Evolutionary conservation across 345 rosid genomes (phyloP).

Genomic region (Camelina hispida): DNA sequence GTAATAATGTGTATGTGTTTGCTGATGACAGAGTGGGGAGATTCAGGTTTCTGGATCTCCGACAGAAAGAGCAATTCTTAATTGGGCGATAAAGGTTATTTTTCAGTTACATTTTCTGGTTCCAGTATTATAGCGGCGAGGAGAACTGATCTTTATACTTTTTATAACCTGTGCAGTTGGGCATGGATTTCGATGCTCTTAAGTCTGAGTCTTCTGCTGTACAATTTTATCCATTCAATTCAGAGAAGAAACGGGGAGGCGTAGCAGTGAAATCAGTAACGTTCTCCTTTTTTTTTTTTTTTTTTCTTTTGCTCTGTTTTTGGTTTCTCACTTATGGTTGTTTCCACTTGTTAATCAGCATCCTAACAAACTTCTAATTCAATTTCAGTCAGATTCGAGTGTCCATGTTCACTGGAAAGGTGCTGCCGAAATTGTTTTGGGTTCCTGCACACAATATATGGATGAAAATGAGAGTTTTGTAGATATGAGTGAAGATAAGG

Average conservation of each 20-base stretch:
- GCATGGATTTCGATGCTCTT: conserved; percentile 77
- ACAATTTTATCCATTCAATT: conserved; percentile 89
- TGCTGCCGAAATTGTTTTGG: conserved; percentile 93
- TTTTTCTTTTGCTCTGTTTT: conserved; percentile 16
- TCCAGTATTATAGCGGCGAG: neutral
- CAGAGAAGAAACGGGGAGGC: conserved; percentile 89
- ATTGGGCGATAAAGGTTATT: conserved; percentile 78
- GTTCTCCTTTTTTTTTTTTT: neutral
- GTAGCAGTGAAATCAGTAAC: conserved; percentile 72
- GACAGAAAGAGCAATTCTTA: conserved; percentile 90
- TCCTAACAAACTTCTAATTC: conserved; percentile 1
- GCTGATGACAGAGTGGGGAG: conserved; percentile 63
- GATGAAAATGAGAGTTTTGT: conserved; percentile 57
- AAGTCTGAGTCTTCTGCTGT: conserved; percentile 66
- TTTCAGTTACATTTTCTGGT: conserved; percentile 26
- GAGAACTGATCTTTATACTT: conserved; percentile 31
- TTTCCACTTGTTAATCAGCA: conserved; percentile 11
- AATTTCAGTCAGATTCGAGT: conserved; percentile 61
- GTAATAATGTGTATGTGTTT: conserved; percentile 9
- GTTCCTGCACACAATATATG: conserved; percentile 71
- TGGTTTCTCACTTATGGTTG: conserved; percentile 7
- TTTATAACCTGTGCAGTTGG: conserved; percentile 59
- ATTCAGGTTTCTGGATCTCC: conserved; percentile 91
- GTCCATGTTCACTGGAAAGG: conserved; percentile 97
- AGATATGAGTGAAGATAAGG: conserved; percentile 73